Percentiles rank a stretch among this genome's conserved stretches.
These are phyloP conservation scores for Naegleria fowleri DNA, from an alignment of 208 protist species.

Conservation along the genomic window DNA sequence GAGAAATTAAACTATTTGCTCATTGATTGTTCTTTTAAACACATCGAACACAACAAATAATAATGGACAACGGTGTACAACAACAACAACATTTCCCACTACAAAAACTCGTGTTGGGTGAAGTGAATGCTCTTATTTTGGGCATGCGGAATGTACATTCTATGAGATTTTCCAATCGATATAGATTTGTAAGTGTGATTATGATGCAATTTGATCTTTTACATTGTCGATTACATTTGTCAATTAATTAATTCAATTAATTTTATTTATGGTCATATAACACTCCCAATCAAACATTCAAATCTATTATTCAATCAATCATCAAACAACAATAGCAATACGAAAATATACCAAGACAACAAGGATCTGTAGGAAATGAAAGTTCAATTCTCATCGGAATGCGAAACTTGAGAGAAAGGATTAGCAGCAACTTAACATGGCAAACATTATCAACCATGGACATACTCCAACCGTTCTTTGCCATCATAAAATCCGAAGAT, in stretches of 20 bases:
- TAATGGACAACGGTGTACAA: too few relatives aligned
- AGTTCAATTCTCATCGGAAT: background rate
- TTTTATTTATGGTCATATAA: too few relatives aligned
- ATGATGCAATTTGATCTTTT: background rate
- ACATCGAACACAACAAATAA: too few relatives aligned
- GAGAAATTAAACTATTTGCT: too few relatives aligned
- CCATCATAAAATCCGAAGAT: constrained; percentile 15
- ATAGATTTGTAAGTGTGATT: background rate
- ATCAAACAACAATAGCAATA: background rate
- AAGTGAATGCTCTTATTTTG: background rate
- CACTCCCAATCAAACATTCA: too few relatives aligned
- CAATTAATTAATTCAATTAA: too few relatives aligned
- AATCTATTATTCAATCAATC: too few relatives aligned
- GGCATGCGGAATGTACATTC: background rate
- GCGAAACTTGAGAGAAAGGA: background rate
- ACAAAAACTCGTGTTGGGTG: background rate
- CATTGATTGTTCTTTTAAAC: too few relatives aligned
- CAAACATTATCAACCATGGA: background rate
- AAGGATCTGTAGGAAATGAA: background rate
- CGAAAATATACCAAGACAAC: background rate
- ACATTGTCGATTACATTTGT: too few relatives aligned
- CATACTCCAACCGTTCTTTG: background rate
- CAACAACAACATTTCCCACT: background rate
- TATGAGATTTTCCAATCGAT: background rate
- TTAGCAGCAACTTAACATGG: background rate